phyloP scores from a whole-genome alignment of 306 rosid species.

The Prunus salicina region DNA sequence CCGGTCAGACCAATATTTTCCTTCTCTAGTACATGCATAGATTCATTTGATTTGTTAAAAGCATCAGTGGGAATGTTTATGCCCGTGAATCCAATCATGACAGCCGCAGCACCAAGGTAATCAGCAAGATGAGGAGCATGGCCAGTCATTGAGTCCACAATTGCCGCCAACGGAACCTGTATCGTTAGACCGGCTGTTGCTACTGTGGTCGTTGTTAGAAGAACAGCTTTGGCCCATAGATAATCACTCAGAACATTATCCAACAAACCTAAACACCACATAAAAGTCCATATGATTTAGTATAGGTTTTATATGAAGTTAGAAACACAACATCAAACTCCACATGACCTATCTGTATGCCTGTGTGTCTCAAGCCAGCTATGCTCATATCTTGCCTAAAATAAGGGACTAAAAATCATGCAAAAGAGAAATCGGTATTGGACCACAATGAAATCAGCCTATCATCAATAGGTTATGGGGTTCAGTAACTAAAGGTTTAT shows the following conservation, averaged over 20 bases:
- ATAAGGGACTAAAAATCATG: background rate
- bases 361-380: no score
- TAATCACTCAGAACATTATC: constrained; percentile 95
- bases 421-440: background rate
- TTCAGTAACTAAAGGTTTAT: background rate
- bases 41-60: constrained; percentile 41
- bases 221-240: constrained; percentile 97
- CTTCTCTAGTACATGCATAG: constrained; percentile 41
- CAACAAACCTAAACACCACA: constrained; percentile 56
- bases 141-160: constrained; percentile 76
- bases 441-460: background rate
- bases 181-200: constrained; percentile 96
- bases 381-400: background rate
- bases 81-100: constrained; percentile 85
- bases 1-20: constrained; percentile 20
- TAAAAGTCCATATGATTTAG: background rate
- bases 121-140: constrained; percentile 68
- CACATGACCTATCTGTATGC: background rate
- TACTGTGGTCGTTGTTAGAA: constrained; percentile 89
- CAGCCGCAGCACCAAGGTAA: constrained; percentile 79
- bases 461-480: background rate
- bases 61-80: constrained; percentile 69
- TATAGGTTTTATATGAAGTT: background rate
- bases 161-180: constrained; percentile 93
- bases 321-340: background rate